Conservation (phyloP, 78 protist genomes). For the Goniomonas avonlea region DNA sequence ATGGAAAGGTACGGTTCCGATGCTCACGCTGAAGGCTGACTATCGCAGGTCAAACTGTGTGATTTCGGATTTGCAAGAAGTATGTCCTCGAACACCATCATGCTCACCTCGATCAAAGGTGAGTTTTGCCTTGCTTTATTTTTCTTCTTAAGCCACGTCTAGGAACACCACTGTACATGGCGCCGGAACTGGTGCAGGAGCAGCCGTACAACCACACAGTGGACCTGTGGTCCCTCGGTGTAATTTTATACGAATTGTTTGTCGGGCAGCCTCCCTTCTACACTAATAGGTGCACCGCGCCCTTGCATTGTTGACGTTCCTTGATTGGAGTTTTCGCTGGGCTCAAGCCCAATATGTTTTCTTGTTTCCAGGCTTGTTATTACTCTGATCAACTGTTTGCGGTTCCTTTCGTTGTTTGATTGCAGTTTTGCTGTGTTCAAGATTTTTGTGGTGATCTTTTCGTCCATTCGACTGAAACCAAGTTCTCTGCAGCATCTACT, state of each 20-base stretch:
- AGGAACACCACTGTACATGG: slow-evolving; percentile 87
- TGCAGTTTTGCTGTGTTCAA: too few relatives aligned
- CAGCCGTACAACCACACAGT: slow-evolving; percentile 80
- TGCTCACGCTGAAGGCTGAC: too few relatives aligned
- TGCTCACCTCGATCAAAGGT: slow-evolving; percentile 76
- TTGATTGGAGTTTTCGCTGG: too few relatives aligned
- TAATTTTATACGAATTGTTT: slow-evolving; percentile 74
- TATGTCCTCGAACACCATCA: slow-evolving; percentile 45
- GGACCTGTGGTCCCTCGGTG: slow-evolving; percentile 90
- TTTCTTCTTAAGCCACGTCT: neutral
- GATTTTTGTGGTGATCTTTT: too few relatives aligned
- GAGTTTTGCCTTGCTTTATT: neutral
- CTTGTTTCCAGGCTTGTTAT: too few relatives aligned
- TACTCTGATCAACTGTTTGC: too few relatives aligned
- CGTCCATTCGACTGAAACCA: too few relatives aligned
- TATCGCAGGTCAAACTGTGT: slow-evolving; percentile 57
- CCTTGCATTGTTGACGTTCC: too few relatives aligned
- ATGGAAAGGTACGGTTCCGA: too few relatives aligned
- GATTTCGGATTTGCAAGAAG: slow-evolving; percentile 82
- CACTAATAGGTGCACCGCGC: too few relatives aligned
- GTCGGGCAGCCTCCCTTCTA: slow-evolving; percentile 82
- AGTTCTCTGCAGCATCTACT: slow-evolving; percentile 58
- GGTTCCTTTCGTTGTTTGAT: too few relatives aligned
- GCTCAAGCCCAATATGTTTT: too few relatives aligned
- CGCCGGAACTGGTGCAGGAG: slow-evolving; percentile 83